Percentiles rank a stretch among this genome's conserved stretches.
Evolutionary conservation across 2,329 filamentous ascomycete species (phyloP).

Genomic region (Aspergillus pseudoglaucus): DNA sequence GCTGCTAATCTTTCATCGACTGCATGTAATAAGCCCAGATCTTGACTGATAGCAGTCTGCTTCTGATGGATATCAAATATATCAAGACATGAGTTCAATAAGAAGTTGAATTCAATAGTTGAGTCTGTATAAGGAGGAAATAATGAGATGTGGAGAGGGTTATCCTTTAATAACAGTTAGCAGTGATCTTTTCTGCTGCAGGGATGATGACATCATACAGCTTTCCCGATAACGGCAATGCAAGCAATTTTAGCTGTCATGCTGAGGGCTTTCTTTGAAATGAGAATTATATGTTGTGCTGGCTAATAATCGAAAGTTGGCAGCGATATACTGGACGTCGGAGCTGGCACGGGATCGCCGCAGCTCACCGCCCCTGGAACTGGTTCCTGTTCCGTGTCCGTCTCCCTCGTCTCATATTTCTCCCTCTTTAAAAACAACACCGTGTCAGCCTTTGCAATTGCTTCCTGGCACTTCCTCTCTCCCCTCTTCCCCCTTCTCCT

Average conservation of each 20-base stretch:
- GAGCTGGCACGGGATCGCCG: not conserved
- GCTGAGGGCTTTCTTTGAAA: not conserved
- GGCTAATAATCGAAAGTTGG: too few relatives aligned
- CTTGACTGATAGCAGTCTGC: conserved; percentile 66
- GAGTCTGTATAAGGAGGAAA: conserved; percentile 67
- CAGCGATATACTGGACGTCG: too few relatives aligned
- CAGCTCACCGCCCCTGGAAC: conserved; percentile 2
- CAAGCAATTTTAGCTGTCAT: conserved; percentile 74
- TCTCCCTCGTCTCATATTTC: conserved; percentile 8
- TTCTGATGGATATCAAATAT: conserved; percentile 83
- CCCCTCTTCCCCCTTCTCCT: conserved; percentile 16
- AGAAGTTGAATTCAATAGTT: conserved; percentile 75
- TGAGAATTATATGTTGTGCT: too few relatives aligned
- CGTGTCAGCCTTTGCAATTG: conserved; percentile 5
- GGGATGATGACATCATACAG: conserved; percentile 51
- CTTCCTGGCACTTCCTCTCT: conserved; percentile 14
- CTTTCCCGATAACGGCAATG: conserved; percentile 87
- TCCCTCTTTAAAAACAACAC: not conserved
- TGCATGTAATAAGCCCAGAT: conserved; percentile 85
- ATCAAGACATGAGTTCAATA: conserved; percentile 52
- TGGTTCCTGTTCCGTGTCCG: conserved; percentile 5
- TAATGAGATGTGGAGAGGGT: conserved; percentile 86
- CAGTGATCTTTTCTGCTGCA: not conserved
- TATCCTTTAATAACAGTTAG: conserved; percentile 60
- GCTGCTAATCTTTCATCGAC: conserved; percentile 87